Evolutionary conservation across 768 basidiomycete genomes (phyloP), one percentile per base, ranked within the genome.

Genomic region (Amanita polypyramis): DNA sequence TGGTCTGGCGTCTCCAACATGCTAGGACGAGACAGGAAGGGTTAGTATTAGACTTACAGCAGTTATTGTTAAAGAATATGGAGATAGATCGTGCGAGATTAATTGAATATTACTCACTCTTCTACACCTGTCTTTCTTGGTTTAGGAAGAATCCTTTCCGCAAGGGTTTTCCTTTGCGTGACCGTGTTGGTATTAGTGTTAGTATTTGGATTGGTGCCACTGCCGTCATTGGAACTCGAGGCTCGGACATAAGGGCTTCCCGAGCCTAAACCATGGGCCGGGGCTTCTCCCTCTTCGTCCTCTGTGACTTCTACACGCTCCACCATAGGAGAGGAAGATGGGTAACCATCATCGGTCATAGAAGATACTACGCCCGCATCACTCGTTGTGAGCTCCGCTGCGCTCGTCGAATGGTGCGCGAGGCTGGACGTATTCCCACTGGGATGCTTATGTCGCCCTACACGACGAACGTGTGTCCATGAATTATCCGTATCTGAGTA

Each of bases 391-490:
- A 68, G 66, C 21, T 64, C 48, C 27, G 69, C 66, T 34, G 63
- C 66, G 14, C 60, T 58, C 19, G 61, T 61, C 15, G 51, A 38
- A 33, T 52, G 17, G 44, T 36, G 56, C 54, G 47, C 49, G 36
- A 44, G 40, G 54, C 49, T 35, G 40, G 54, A 51, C 48, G 35
- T 25, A 21, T 19, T 34, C 23, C 17, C 12, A 12, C 29, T 35
- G 4, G n/a, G 5, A 32, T 34, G 33, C 27, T 20, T 7, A 23
- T 19, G 52, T 36, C 49, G 53, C 42, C 65, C 68, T n/a, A 66
- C 67, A 23, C 73, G 65, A 52, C 76, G 74, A n/a, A 86, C 79
- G 47, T 78, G 80, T 17, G 83, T 85, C 85, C 85, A 86, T 4
- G 79, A 79, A 29, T 73, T 69, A 53, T 83, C 80, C 1, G 74